phyloP scores from a whole-genome alignment of 495 filamentous ascomycete species.

The Annulohypoxylon maeteangense region DNA sequence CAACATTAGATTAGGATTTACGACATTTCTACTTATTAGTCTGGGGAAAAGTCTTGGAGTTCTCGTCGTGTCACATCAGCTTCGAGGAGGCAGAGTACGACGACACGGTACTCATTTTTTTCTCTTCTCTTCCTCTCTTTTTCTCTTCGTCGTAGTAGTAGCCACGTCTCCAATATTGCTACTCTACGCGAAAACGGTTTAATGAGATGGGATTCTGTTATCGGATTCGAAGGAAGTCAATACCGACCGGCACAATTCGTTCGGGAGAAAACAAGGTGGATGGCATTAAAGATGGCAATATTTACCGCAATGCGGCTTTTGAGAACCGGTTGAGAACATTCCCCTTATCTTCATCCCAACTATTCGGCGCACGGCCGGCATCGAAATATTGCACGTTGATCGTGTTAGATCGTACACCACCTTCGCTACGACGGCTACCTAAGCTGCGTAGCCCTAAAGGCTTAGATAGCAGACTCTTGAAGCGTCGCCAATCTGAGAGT shows the following conservation, averaged over 20 bases:
- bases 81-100: neutral
- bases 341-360: constrained; percentile 1
- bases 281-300: neutral
- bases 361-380: neutral
- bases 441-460: neutral
- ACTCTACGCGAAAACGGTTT: constrained; percentile 1
- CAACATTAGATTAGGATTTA: constrained; percentile 36
- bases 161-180: constrained; percentile 15
- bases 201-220: constrained; percentile 11
- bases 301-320: constrained; percentile 3
- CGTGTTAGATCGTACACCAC: constrained; percentile 31
- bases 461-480: neutral
- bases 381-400: constrained; percentile 26
- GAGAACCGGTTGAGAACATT: neutral
- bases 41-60: constrained; percentile 23
- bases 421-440: too few relatives aligned
- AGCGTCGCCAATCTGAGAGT: constrained; percentile 22
- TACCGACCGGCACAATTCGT: neutral
- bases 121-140: too few relatives aligned
- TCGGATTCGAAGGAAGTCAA: constrained; percentile 7
- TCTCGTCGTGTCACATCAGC: constrained; percentile 19
- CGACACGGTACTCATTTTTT: neutral
- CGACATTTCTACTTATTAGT: constrained; percentile 7
- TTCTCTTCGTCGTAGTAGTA: too few relatives aligned
- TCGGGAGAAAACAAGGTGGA: neutral